phyloP scores from a whole-genome alignment of 192 early-diverging fungal genomes.

The Entomortierella parvispora region DNA sequence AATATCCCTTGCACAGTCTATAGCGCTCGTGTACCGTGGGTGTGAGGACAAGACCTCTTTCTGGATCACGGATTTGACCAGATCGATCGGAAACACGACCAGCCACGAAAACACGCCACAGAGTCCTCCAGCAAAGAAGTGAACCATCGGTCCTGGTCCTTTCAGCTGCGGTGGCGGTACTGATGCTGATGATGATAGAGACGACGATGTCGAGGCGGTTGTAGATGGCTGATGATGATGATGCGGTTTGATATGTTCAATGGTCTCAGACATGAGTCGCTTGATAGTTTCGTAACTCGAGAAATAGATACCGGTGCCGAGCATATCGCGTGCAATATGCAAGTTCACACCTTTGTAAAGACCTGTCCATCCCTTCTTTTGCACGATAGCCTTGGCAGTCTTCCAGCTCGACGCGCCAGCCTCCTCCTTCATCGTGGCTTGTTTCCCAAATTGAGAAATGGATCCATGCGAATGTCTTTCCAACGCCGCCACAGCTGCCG shows the following conservation, averaged over 20 bases:
- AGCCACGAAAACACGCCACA: constrained; percentile 84
- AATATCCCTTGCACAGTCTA: constrained; percentile 62
- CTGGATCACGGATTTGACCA: constrained; percentile 81
- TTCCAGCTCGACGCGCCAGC: constrained; percentile 60
- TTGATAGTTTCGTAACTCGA: constrained; percentile 72
- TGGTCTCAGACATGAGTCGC: constrained; percentile 55
- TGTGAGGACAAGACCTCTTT: constrained; percentile 71
- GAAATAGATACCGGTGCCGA: constrained; percentile 82
- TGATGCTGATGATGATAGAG: not conserved
- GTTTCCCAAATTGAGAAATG: constrained; percentile 21
- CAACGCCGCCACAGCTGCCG: not conserved
- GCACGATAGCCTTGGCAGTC: constrained; percentile 60
- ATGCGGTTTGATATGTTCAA: constrained; percentile 40
- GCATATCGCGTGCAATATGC: constrained; percentile 65
- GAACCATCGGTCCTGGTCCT: constrained; percentile 70
- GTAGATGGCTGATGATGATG: too few relatives aligned
- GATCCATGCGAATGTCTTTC: constrained; percentile 36
- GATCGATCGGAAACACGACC: constrained; percentile 80
- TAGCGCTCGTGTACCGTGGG: constrained; percentile 52
- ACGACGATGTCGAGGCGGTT: constrained; percentile 23
- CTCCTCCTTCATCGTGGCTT: too few relatives aligned
- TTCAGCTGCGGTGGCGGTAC: constrained; percentile 8
- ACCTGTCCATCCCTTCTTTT: constrained; percentile 58
- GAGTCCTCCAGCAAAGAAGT: constrained; percentile 80
- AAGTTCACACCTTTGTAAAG: constrained; percentile 56